Conservation (phyloP, 257 asterid species). For the Nicotiana undulata region DNA sequence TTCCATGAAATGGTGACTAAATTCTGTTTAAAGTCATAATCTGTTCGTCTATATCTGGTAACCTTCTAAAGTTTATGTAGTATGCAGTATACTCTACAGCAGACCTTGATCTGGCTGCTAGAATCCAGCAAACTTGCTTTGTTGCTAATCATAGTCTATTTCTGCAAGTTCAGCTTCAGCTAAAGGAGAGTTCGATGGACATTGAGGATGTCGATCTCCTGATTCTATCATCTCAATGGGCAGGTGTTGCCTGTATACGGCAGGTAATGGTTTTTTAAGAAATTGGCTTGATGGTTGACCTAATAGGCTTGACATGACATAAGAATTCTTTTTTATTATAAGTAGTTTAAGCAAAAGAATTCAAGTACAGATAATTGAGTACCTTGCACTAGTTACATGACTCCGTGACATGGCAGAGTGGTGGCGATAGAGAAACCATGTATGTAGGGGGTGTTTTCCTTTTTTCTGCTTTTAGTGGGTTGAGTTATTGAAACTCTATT, state of each 20-base stretch:
- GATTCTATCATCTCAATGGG: constrained; percentile 77
- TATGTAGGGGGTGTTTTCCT: background rate
- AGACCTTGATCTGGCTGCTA: background rate
- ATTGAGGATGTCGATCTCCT: constrained; percentile 65
- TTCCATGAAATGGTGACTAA: background rate
- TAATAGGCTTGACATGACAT: background rate
- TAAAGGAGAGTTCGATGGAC: constrained; percentile 41
- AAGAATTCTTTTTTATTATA: background rate
- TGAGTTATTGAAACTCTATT: background rate
- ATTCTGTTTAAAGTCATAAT: background rate
- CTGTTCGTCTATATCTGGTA: background rate
- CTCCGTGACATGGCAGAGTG: background rate
- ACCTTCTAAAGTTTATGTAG: background rate
- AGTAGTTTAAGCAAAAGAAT: background rate
- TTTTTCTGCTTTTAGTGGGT: background rate
- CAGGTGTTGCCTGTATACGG: constrained; percentile 56
- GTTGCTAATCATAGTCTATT: background rate
- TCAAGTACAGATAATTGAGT: background rate
- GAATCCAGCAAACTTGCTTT: background rate
- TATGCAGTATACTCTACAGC: background rate
- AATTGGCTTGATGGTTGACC: constrained; percentile 4
- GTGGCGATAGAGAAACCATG: background rate
- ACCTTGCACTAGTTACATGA: background rate
- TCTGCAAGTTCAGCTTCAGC: constrained; percentile 45
- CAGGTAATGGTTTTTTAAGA: constrained; percentile 45